Percentiles rank a stretch among this genome's conserved stretches.
Evolutionary conservation across 108 stramenopile genomes (phyloP).

Genomic region (Seminavis robusta): DNA sequence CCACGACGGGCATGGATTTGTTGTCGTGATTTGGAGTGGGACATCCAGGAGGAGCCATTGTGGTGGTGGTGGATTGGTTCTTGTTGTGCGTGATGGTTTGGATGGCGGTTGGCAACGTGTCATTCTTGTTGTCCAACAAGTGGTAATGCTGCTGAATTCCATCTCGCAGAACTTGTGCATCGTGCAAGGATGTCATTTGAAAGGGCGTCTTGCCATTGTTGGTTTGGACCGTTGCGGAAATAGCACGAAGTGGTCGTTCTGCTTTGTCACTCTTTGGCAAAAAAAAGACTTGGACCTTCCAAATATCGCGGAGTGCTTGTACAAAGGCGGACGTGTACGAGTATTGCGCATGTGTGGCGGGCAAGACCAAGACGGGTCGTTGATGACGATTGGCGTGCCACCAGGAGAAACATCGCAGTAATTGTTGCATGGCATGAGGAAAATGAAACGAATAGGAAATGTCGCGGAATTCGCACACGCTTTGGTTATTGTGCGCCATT

Average conservation of each 20-base stretch:
- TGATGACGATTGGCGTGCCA: background rate
- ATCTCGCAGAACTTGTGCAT: background rate
- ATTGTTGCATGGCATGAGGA: slow-evolving; percentile 17
- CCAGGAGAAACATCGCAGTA: slow-evolving; percentile 11
- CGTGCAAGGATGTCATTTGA: background rate
- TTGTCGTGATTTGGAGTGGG: no score
- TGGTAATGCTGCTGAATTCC: background rate
- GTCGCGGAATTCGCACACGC: slow-evolving; percentile 2
- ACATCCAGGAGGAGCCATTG: no score
- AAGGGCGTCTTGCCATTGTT: background rate
- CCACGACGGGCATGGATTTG: no score
- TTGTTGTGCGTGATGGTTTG: no score
- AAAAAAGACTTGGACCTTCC: background rate
- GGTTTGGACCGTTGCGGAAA: background rate
- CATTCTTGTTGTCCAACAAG: background rate
- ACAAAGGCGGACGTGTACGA: no score
- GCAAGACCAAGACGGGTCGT: background rate
- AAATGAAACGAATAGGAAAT: slow-evolving; percentile 1
- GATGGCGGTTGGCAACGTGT: no score
- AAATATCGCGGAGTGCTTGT: no score
- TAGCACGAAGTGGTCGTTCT: background rate
- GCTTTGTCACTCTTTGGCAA: background rate
- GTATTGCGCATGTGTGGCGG: no score
- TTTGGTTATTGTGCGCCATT: no score
- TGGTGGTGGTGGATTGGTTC: no score